Conservation (phyloP, 495 filamentous ascomycete species). For the Neurospora terricola region DNA sequence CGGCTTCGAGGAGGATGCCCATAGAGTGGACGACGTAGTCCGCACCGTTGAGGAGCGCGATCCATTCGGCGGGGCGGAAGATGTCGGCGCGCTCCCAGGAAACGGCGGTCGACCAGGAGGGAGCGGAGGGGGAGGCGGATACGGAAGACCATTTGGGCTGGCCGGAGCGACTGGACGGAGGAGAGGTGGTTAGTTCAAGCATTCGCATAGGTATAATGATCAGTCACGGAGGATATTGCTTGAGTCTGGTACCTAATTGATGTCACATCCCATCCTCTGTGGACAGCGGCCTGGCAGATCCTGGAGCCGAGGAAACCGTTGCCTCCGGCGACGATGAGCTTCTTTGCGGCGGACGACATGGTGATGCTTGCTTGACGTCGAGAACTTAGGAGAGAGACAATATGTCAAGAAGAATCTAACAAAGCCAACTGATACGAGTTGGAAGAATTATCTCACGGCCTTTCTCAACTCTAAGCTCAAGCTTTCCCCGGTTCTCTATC, state of each 20-base stretch:
- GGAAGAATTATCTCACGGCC: not conserved
- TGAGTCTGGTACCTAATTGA: slow-evolving; percentile 60
- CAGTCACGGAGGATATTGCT: no score
- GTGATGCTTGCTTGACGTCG: not conserved
- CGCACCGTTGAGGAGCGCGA: slow-evolving; percentile 56
- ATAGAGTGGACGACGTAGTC: slow-evolving; percentile 84
- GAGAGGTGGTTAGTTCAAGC: not conserved
- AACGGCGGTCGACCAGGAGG: slow-evolving; percentile 71
- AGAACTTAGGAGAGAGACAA: not conserved
- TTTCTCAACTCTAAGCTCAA: not conserved
- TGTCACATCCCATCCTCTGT: slow-evolving; percentile 76
- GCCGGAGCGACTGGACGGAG: slow-evolving; percentile 62
- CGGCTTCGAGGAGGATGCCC: slow-evolving; percentile 94
- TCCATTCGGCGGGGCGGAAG: slow-evolving; percentile 69
- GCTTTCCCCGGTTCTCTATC: not conserved
- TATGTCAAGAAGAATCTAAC: not conserved
- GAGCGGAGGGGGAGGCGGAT: slow-evolving; percentile 60
- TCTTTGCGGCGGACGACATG: slow-evolving; percentile 41
- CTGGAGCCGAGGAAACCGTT: slow-evolving; percentile 91
- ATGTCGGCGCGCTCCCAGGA: slow-evolving; percentile 84
- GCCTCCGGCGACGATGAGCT: slow-evolving; percentile 81
- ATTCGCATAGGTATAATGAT: not conserved
- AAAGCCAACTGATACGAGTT: not conserved
- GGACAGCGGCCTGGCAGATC: slow-evolving; percentile 80
- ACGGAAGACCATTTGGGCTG: slow-evolving; percentile 73